Conservation (phyloP, 345 rosid genomes). For the Geranium brycei region DNA sequence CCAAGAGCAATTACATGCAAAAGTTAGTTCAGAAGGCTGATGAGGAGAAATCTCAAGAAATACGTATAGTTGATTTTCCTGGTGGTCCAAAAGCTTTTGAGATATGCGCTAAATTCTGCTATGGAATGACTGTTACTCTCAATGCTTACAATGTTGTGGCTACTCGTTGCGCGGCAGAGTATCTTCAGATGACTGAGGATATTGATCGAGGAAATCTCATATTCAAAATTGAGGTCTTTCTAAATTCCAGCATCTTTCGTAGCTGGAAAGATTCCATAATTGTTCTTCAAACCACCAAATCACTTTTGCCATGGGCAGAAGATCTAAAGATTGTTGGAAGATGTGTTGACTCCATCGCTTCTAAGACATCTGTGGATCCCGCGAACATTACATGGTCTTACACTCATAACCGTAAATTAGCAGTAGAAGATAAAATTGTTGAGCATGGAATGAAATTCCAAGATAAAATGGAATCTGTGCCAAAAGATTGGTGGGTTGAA, state of each 20-base stretch:
- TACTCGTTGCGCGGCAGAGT: slow-evolving; percentile 80
- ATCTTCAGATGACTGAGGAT: slow-evolving; percentile 85
- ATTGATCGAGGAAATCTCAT: slow-evolving; percentile 68
- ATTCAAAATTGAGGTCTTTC: slow-evolving; percentile 74
- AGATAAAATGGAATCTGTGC: slow-evolving; percentile 49
- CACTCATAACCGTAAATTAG: slow-evolving; percentile 61
- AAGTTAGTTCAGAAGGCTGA: slow-evolving; percentile 36
- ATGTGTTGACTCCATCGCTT: slow-evolving; percentile 74
- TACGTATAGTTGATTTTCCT: slow-evolving; percentile 49
- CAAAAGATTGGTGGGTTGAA: slow-evolving; percentile 97
- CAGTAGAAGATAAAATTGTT: slow-evolving; percentile 33
- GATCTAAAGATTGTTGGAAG: slow-evolving; percentile 71
- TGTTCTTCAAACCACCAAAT: slow-evolving; percentile 72
- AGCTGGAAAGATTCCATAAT: slow-evolving; percentile 95
- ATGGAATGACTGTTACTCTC: slow-evolving; percentile 74
- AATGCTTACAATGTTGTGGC: slow-evolving; percentile 79
- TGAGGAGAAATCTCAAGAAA: slow-evolving; percentile 48
- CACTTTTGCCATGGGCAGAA: slow-evolving; percentile 81
- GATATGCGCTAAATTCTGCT: slow-evolving; percentile 91
- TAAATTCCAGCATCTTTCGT: slow-evolving; percentile 66
- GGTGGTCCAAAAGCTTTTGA: slow-evolving; percentile 87
- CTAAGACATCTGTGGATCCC: slow-evolving; percentile 65
- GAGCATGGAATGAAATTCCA: slow-evolving; percentile 29
- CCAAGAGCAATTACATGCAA: slow-evolving; percentile 66
- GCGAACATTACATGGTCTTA: slow-evolving; percentile 74